These are phyloP conservation scores for Thalassiosira mediterranea DNA, from an alignment of 352 stramenopile species.

Conservation along the genomic window DNA sequence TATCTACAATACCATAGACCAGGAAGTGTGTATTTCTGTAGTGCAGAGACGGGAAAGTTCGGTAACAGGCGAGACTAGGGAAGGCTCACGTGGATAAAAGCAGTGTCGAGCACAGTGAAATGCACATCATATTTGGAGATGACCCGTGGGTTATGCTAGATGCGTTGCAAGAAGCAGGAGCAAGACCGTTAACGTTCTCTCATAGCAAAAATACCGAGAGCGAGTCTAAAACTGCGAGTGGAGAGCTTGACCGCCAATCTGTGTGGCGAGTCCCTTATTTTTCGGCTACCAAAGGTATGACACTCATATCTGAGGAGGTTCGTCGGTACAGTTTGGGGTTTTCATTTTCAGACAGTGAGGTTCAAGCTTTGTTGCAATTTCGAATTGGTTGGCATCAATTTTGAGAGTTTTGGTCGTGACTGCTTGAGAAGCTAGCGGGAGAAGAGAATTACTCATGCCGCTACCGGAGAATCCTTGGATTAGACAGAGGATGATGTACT, in stretches of 20 bases:
- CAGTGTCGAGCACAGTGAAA: constrained; percentile 48
- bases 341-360: constrained; percentile 59
- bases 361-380: constrained; percentile 41
- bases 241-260: constrained; percentile 31
- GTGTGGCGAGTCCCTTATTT: constrained; percentile 55
- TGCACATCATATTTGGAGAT: constrained; percentile 58
- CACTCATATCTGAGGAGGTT: constrained; percentile 59
- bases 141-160: constrained; percentile 49
- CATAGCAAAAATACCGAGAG: no score
- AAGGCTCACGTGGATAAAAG: constrained; percentile 17
- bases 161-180: constrained; percentile 47
- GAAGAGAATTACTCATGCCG: no score
- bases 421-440: no score
- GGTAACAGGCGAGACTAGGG: constrained; percentile 20
- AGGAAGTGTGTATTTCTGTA: no score
- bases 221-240: background rate
- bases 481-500: no score
- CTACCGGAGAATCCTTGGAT: no score
- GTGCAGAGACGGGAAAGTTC: no score
- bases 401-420: no score
- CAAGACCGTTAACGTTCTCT: constrained; percentile 44
- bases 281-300: constrained; percentile 49
- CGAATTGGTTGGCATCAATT: constrained; percentile 45
- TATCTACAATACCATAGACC: no score
- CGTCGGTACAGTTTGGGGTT: constrained; percentile 63